Conservation (phyloP, 2,329 filamentous ascomycete genomes). For the Ceratocystis alfenasii region DNA sequence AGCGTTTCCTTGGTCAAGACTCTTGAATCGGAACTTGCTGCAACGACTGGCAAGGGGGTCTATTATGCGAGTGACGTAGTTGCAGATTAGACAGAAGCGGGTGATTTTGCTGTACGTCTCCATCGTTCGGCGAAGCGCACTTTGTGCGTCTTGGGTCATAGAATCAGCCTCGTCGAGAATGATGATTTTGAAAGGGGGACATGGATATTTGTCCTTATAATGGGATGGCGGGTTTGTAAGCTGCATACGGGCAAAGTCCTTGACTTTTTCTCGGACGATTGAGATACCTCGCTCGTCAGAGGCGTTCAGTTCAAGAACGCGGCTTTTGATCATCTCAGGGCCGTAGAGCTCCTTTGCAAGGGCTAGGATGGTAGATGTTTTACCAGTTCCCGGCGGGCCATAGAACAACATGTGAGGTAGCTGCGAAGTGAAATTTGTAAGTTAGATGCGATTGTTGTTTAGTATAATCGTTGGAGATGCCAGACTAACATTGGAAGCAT, state of each 20-base stretch:
- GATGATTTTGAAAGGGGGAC: conserved; percentile 97
- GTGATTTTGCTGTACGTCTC: conserved; percentile 96
- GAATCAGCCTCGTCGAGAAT: conserved; percentile 96
- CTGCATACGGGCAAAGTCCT: conserved; percentile 93
- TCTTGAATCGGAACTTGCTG: conserved; percentile 97
- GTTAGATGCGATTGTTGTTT: conserved; percentile 13
- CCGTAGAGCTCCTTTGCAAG: conserved; percentile 96
- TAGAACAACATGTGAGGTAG: conserved; percentile 99
- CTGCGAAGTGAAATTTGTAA: conserved; percentile 32
- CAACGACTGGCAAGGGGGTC: conserved; percentile 88
- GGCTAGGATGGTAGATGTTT: conserved; percentile 94
- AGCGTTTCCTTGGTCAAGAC: conserved; percentile 75
- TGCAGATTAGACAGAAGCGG: conserved; percentile 93
- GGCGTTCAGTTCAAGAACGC: conserved; percentile 97
- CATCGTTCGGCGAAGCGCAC: conserved; percentile 87
- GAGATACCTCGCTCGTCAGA: conserved; percentile 96
- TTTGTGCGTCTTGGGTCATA: conserved; percentile 98
- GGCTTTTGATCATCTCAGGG: conserved; percentile 79
- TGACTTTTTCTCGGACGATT: conserved; percentile 95
- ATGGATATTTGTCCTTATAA: conserved; percentile 65
- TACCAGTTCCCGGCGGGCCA: conserved; percentile 90
- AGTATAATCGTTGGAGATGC: background rate
- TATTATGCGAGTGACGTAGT: conserved; percentile 97
- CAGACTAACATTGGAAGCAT: conserved; percentile 67
- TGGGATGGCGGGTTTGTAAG: conserved; percentile 67